Percentiles rank a stretch among this genome's conserved stretches.
Conservation (phyloP, 345 rosid genomes). For the Dovyalis caffra region DNA sequence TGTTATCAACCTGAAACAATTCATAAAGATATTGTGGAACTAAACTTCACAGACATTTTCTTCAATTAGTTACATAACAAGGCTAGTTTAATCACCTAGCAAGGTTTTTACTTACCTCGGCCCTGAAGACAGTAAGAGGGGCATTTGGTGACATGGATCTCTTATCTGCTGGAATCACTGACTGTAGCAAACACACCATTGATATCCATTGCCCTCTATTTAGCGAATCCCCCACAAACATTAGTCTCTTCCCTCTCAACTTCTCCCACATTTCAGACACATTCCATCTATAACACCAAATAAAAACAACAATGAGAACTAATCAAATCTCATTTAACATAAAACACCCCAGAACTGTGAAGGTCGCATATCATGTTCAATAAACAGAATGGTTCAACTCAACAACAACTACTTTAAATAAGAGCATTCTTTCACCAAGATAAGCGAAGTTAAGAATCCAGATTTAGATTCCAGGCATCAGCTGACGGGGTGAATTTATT, state of each 20-base stretch:
- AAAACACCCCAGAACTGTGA: not conserved
- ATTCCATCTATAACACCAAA: constrained; percentile 63
- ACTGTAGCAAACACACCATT: constrained; percentile 84
- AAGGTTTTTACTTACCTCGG: constrained; percentile 56
- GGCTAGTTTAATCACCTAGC: no score
- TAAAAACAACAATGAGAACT: not conserved
- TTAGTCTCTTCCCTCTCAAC: constrained; percentile 85
- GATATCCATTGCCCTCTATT: constrained; percentile 99
- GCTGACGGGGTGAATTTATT: not conserved
- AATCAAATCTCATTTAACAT: not conserved
- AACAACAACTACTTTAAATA: not conserved
- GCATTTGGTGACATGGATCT: constrained; percentile 91
- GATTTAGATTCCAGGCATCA: no score
- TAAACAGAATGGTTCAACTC: not conserved
- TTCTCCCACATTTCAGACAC: constrained; percentile 89
- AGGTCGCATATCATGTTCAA: not conserved
- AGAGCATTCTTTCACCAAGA: no score
- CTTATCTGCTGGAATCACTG: constrained; percentile 68
- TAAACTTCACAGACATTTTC: no score
- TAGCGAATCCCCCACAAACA: constrained; percentile 97
- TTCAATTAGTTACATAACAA: no score
- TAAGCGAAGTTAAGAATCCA: no score
- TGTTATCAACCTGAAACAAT: no score
- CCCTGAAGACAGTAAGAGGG: constrained; percentile 80
- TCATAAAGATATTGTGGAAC: not conserved